Conservation (phyloP, 1,284 basidiomycete genomes). For the Ustilago esculenta region DNA sequence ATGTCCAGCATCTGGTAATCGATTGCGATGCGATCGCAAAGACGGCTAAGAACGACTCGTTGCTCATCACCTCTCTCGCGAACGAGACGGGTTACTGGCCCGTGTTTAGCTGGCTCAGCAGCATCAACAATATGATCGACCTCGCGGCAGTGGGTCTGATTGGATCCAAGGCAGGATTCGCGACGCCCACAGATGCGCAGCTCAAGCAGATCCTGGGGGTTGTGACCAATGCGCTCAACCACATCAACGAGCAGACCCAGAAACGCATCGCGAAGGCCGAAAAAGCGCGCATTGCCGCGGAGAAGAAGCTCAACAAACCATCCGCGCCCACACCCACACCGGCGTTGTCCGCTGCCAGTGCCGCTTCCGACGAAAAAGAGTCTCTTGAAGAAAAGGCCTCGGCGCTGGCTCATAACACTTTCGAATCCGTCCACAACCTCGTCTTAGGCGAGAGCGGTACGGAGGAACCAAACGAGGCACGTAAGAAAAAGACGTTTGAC, state of each 20-base stretch:
- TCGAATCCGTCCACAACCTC: constrained; percentile 23
- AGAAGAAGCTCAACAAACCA: constrained; percentile 29
- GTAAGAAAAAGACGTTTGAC: constrained; percentile 36
- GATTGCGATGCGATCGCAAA: constrained; percentile 83
- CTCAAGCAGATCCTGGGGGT: constrained; percentile 84
- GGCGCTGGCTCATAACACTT: constrained; percentile 17
- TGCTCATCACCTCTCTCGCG: constrained; percentile 77
- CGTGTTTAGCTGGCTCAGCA: constrained; percentile 83
- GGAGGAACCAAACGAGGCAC: constrained; percentile 1
- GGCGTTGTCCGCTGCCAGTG: neutral
- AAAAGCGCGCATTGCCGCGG: constrained; percentile 33
- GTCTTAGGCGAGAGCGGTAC: constrained; percentile 5
- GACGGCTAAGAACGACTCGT: constrained; percentile 74
- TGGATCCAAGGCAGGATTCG: constrained; percentile 93
- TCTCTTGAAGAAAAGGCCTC: constrained; percentile 37
- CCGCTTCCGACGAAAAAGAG: constrained; percentile 5
- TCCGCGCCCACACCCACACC: constrained; percentile 10
- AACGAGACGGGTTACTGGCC: constrained; percentile 76
- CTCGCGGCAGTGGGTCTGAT: constrained; percentile 91
- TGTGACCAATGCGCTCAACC: constrained; percentile 77
- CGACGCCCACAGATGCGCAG: constrained; percentile 83
- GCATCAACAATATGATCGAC: constrained; percentile 85
- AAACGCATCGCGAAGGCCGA: constrained; percentile 45
- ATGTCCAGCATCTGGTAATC: constrained; percentile 71
- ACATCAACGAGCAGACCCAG: constrained; percentile 70